A percentile compares a stretch with the other conserved stretches of the same genome.
Evolutionary conservation across 2,329 filamentous ascomycete genomes (phyloP).

Genomic region (Trichoderma koningiopsis): DNA sequence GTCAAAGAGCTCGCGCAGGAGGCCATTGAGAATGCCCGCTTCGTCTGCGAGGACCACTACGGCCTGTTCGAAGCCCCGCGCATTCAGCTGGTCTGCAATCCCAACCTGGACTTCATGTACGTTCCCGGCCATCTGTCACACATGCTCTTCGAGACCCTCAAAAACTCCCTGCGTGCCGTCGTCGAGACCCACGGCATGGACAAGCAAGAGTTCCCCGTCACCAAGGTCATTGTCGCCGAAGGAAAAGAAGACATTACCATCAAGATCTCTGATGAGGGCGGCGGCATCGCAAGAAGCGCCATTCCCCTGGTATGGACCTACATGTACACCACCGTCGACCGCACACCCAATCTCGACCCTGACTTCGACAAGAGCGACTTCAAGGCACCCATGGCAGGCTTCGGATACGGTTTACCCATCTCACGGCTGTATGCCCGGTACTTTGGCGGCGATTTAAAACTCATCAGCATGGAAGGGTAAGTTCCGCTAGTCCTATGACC

Average conservation of each 20-base stretch:
- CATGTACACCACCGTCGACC: constrained; percentile 99
- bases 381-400: constrained; percentile 98
- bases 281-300: constrained; percentile 87
- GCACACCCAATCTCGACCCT: constrained; percentile 90
- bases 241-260: constrained; percentile 99
- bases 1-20: constrained; percentile 93
- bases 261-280: constrained; percentile 95
- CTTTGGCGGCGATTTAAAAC: constrained; percentile 93
- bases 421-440: constrained; percentile 93
- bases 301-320: constrained; percentile 99
- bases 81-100: constrained; percentile 93
- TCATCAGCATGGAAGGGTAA: constrained; percentile 99
- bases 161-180: constrained; percentile 95
- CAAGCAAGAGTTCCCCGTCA: constrained; percentile 93
- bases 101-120: constrained; percentile 98
- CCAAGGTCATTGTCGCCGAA: constrained; percentile 96
- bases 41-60: constrained; percentile 98
- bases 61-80: constrained; percentile 96
- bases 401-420: constrained; percentile 96
- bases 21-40: constrained; percentile 97
- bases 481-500: constrained; percentile 37
- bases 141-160: constrained; percentile 99
- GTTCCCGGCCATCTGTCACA: constrained; percentile 98
- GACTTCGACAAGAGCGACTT: constrained; percentile 99
- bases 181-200: constrained; percentile 94